phyloP scores from a whole-genome alignment of 805 yeast species.

The Ogataea degrootiae region DNA sequence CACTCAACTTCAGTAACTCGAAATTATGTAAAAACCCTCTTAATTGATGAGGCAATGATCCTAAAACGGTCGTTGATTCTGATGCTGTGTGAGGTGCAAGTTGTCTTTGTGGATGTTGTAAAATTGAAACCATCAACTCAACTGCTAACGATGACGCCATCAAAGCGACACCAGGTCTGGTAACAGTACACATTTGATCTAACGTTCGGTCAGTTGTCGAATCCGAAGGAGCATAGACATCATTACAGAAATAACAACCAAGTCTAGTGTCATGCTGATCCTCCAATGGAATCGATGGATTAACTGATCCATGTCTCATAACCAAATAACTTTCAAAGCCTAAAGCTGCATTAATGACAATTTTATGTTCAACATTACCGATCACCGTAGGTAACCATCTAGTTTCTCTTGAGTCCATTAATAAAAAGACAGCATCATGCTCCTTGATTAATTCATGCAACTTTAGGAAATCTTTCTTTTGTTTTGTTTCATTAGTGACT shows the following conservation, averaged over 20 bases:
- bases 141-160: constrained; percentile 84
- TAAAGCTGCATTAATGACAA: constrained; percentile 85
- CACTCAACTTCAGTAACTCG: constrained; percentile 56
- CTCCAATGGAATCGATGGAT: constrained; percentile 18
- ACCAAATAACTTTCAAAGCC: constrained; percentile 94
- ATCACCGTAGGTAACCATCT: constrained; percentile 96
- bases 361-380: constrained; percentile 60
- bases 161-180: constrained; percentile 92
- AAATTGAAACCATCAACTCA: constrained; percentile 67
- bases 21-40: constrained; percentile 78
- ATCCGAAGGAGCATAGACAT: constrained; percentile 90
- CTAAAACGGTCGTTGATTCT: constrained; percentile 41
- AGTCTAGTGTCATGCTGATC: constrained; percentile 36
- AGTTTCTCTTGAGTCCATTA: constrained; percentile 93
- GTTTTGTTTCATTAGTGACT: constrained; percentile 49
- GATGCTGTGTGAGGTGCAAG: constrained; percentile 31
- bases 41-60: constrained; percentile 82
- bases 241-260: constrained; percentile 96
- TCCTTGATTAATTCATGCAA: constrained; percentile 49
- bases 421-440: constrained; percentile 74
- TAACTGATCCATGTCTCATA: constrained; percentile 78
- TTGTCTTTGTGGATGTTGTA: constrained; percentile 60
- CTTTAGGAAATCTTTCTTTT: constrained; percentile 45
- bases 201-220: constrained; percentile 81
- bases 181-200: constrained; percentile 98